Base-by-base conservation (phyloP, 129 eudicot species). In the Cynara cardunculus region DNA sequence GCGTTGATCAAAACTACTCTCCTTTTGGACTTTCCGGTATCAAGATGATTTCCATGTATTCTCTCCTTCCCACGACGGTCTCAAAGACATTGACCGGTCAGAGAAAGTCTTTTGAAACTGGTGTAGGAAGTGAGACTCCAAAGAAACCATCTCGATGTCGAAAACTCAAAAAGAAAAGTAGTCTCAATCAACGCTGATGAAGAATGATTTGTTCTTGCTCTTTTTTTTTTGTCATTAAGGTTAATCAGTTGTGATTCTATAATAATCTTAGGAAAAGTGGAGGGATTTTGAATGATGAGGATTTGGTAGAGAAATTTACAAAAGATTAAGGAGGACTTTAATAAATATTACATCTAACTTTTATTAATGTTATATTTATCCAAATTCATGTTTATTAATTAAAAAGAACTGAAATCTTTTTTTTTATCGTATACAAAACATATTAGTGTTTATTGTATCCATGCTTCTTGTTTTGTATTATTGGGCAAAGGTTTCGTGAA, bases 121-220 rank as follows among this genome's bases (percentile, higher is more conserved):
- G 86, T 87, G 87, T 90, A 90, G 27, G 77, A 70, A 31, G 86
- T 87, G 69, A 83, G 77, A 56, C 59, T 84, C 76, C 8, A 90
- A 11, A 0, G 90, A 34, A 2, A 86, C 32, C 90, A 90, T 86
- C 85, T 88, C 89, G 13, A 86, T 80, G 35, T 83, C 81, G 7
- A 81, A 62, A 30, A 76, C 64, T 46, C 34, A 19, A 2, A 73
- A 75, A 3, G 67, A 69, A 8, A 22, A 37, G 19, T 46, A 46
- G 5, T 46, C 59, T 46, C 59, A 3, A 46, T 46, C 61, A 2
- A 49, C 61, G 0, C 61, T 21, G 5, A 53, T 53, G 64, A 53
- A 53, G 64, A 53, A 16, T 18, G 21, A 49, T 22, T 49, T 49
- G 21, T 16, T 49, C 21, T 49, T 49, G 19, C 21, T 49, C 21